phyloP scores from a whole-genome alignment of 495 filamentous ascomycete species.

The Penicillium taxi region DNA sequence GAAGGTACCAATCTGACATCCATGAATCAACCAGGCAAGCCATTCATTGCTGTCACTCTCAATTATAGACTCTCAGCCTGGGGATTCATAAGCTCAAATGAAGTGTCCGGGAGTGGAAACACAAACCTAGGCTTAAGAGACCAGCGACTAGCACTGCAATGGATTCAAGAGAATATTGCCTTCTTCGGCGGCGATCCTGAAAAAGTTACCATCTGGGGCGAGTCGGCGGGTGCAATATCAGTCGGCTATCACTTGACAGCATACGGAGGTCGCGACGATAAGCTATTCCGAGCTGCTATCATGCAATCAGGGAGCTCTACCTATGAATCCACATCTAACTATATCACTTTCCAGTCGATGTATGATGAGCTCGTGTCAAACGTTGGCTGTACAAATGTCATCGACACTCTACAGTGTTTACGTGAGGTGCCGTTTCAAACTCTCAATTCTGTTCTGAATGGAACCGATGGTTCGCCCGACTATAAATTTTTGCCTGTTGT shows the following conservation, averaged over 20 bases:
- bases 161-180: constrained; percentile 51
- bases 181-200: constrained; percentile 48
- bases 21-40: constrained; percentile 27
- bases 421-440: constrained; percentile 36
- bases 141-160: constrained; percentile 54
- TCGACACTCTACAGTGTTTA: constrained; percentile 40
- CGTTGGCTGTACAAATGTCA: constrained; percentile 28
- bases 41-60: constrained; percentile 54
- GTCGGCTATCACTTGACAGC: constrained; percentile 46
- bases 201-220: constrained; percentile 64
- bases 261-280: constrained; percentile 42
- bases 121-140: constrained; percentile 53
- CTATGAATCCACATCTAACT: constrained; percentile 20
- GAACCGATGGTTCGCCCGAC: constrained; percentile 18
- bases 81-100: constrained; percentile 41
- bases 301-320: constrained; percentile 42
- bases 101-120: constrained; percentile 32
- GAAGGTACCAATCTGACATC: neutral
- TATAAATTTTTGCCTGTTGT: constrained; percentile 39
- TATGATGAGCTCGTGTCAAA: constrained; percentile 35
- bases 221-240: constrained; percentile 49
- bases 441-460: constrained; percentile 35
- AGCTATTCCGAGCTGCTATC: constrained; percentile 39
- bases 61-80: constrained; percentile 51
- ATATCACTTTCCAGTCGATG: constrained; percentile 27